These are phyloP conservation scores for Boletellus sp. DNA, from an alignment of 768 basidiomycete genomes.

Conservation along the genomic window DNA sequence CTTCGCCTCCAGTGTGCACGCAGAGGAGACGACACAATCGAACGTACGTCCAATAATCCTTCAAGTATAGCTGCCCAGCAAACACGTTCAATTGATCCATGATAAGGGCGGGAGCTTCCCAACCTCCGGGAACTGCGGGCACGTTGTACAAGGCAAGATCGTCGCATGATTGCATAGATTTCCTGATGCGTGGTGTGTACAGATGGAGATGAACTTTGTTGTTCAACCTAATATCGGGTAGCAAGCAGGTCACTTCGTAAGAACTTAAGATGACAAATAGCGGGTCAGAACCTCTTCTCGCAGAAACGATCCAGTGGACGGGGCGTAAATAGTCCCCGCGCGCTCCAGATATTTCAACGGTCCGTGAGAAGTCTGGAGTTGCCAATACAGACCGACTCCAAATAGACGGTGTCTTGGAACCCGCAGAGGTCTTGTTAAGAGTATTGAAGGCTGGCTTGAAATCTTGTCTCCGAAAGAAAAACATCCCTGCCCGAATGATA, in stretches of 20 bases:
- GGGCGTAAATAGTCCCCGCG: conserved; percentile 35
- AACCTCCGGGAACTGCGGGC: conserved; percentile 17
- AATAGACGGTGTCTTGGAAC: conserved; percentile 12
- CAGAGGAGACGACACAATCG: conserved; percentile 37
- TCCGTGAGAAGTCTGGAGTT: conserved; percentile 16
- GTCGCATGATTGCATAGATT: conserved; percentile 36
- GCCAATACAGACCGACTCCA: conserved; percentile 16
- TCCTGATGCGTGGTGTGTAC: too few relatives aligned
- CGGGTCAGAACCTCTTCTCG: conserved; percentile 26
- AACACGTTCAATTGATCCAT: conserved; percentile 38
- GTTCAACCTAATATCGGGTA: too few relatives aligned
- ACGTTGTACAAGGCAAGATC: conserved; percentile 21
- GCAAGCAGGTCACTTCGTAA: too few relatives aligned
- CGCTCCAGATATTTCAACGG: conserved; percentile 3
- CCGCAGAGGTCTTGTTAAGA: conserved; percentile 4
- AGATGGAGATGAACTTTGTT: too few relatives aligned
- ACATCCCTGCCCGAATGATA: conserved; percentile 9
- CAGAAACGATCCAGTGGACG: conserved; percentile 43
- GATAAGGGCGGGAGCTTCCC: conserved; percentile 5
- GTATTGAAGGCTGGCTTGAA: conserved; percentile 20
- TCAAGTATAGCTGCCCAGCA: too few relatives aligned
- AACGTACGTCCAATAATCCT: conserved; percentile 31
- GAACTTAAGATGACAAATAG: conserved; percentile 37
- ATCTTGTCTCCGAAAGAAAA: too few relatives aligned
- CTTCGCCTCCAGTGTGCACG: conserved; percentile 38